Evolutionary conservation across 441 rosid genomes (phyloP), one percentile per base, ranked within the genome.

Genomic region (Viola pubescens): DNA sequence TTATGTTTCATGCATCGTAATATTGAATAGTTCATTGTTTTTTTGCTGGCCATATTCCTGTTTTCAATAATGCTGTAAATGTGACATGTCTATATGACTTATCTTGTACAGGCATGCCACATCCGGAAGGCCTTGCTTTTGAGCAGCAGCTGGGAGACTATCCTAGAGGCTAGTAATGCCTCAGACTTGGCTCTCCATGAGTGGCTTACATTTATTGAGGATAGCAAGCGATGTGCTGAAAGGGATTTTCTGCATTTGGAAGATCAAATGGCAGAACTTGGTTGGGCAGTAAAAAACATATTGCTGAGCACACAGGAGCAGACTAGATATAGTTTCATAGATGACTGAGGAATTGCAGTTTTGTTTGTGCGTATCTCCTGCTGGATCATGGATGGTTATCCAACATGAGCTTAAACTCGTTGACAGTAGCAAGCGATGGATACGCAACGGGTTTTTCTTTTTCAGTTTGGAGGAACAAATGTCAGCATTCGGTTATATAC

Each of bases 241-340:
- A 58, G 48, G 63, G 79, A 79, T 48, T 43, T 72, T 59, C 7
- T 26, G 19, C n/a, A 7, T 7, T 50, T 88, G 75, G 68, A 69
- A 12, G 79, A 73, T 70, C 83, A 83, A 77, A 78, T 91, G 75
- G 58, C 66, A 5, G 68, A 73, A 42, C 60, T 62, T 34, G 95
- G 95, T 19, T 91, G 98, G 96, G 74, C 82, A 56, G 64, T 67
- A 11, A 86, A 82, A 72, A 87, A 83, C 71, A 77, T 91, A 60
- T 70, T 89, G 47, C 75, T 89, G 61, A 82, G 69, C 48, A 54
- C 81, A 26, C 72, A 71, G 59, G 98, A 86, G 73, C 95, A 82
- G 63, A 69, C 68, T 11, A 70, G 85, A 61, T 91, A 88, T 74
- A 78, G 77, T 63, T 87, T 79, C 53, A 74, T 80, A 38, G 82